Percentiles rank a stretch among this genome's conserved stretches.
phyloP scores from a whole-genome alignment of 805 yeast genomes.

The Yamadazyma sp. region DNA sequence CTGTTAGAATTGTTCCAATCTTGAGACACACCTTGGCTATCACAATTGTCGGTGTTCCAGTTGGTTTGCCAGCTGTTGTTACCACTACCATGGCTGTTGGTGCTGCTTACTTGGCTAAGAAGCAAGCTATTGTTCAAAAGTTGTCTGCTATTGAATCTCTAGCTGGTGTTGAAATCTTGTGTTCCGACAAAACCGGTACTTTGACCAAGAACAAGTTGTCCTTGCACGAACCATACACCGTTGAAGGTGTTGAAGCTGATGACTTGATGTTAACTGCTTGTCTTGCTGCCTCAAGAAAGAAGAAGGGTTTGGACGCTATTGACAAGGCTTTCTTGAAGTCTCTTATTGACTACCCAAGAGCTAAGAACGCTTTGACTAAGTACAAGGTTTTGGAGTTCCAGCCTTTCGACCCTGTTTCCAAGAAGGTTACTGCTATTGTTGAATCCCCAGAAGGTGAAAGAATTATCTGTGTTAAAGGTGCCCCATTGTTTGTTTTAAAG shows the following conservation, averaged over 20 bases:
- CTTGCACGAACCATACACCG: slow-evolving; percentile 95
- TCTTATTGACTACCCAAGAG: slow-evolving; percentile 83
- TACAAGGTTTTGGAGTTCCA: slow-evolving; percentile 95
- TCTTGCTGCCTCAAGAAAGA: slow-evolving; percentile 96
- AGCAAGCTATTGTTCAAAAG: slow-evolving; percentile 96
- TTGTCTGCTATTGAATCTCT: slow-evolving; percentile 94
- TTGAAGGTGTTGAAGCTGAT: slow-evolving; percentile 93
- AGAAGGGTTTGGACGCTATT: slow-evolving; percentile 97
- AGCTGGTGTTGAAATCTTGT: slow-evolving; percentile 96
- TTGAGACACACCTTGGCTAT: slow-evolving; percentile 91
- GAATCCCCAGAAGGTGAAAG: slow-evolving; percentile 96
- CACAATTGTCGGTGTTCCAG: slow-evolving; percentile 97
- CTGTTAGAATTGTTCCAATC: slow-evolving; percentile 81
- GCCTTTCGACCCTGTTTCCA: slow-evolving; percentile 97
- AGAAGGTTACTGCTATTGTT: slow-evolving; percentile 92
- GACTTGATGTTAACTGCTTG: slow-evolving; percentile 97
- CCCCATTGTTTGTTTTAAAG: slow-evolving; percentile 94
- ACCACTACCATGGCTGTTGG: slow-evolving; percentile 99
- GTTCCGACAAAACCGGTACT: slow-evolving; percentile 98
- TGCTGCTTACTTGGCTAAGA: slow-evolving; percentile 97
- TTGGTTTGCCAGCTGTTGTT: slow-evolving; percentile 97
- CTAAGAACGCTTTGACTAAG: slow-evolving; percentile 87
- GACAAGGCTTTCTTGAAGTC: slow-evolving; percentile 96
- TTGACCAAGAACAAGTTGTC: slow-evolving; percentile 96
- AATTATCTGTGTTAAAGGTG: slow-evolving; percentile 96